Percentiles rank a stretch among this genome's conserved stretches.
These are phyloP conservation scores for Aspergillus heteromorphus DNA, from an alignment of 495 filamentous ascomycete species.

Conservation along the genomic window DNA sequence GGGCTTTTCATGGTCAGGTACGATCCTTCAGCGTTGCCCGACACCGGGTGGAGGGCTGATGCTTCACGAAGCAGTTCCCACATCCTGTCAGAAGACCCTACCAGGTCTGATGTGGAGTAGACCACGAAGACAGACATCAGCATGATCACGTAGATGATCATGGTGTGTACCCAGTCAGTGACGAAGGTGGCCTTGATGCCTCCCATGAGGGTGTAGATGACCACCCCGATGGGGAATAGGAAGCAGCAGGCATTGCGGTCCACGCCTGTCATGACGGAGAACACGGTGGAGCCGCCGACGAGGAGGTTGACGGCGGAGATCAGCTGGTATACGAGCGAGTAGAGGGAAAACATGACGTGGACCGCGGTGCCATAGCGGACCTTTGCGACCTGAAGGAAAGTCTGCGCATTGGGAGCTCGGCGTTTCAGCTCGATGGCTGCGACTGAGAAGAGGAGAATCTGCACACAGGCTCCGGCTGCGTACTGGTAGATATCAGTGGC, in stretches of 20 bases:
- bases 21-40: neutral
- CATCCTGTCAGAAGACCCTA: neutral
- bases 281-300: conserved; percentile 15
- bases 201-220: conserved; percentile 2
- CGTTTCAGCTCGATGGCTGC: conserved; percentile 29
- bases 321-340: conserved; percentile 21
- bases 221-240: neutral
- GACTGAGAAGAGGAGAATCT: conserved; percentile 28
- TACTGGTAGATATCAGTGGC: conserved; percentile 7
- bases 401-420: conserved; percentile 27
- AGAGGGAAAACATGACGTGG: conserved; percentile 18
- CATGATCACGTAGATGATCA: neutral
- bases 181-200: conserved; percentile 1
- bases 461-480: conserved; percentile 17
- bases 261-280: neutral
- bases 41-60: neutral
- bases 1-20: neutral
- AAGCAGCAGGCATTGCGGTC: neutral
- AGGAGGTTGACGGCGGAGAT: conserved; percentile 25
- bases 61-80: neutral
- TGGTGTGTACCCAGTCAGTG: neutral
- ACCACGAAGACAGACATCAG: neutral
- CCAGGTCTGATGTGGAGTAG: neutral
- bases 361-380: conserved; percentile 23
- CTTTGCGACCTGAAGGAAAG: conserved; percentile 25